Conservation (phyloP, 305 asterid species). For the Plantago lanceolata region DNA sequence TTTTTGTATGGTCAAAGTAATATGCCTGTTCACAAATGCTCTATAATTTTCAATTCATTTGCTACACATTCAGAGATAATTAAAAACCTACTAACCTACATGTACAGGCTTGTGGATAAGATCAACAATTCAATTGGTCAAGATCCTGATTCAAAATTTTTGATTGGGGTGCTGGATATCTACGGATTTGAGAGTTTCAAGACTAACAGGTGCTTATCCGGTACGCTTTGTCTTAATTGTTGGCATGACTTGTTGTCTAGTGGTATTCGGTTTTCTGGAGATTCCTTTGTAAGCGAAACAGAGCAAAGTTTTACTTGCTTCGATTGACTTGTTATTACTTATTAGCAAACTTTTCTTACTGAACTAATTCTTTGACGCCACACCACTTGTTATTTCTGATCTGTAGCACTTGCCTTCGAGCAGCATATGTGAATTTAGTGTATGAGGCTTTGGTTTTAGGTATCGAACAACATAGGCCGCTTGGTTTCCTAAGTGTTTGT, state of each 20-base stretch:
- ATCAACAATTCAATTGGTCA: slow-evolving; percentile 88
- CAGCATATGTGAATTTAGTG: not conserved
- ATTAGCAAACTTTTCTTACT: not conserved
- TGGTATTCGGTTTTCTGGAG: slow-evolving; percentile 15
- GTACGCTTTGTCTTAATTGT: slow-evolving; percentile 55
- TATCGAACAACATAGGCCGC: slow-evolving; percentile 8
- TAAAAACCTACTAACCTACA: slow-evolving; percentile 14
- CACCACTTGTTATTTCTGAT: not conserved
- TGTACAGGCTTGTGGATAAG: slow-evolving; percentile 90
- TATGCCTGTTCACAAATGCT: slow-evolving; percentile 7
- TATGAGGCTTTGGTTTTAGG: slow-evolving; percentile 13
- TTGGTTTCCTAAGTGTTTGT: slow-evolving; percentile 19
- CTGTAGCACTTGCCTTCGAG: not conserved
- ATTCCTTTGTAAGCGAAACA: slow-evolving; percentile 21
- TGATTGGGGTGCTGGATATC: slow-evolving; percentile 94
- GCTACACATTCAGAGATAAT: slow-evolving; percentile 1
- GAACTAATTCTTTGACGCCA: not conserved
- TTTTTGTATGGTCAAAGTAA: slow-evolving; percentile 19
- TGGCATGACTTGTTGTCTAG: slow-evolving; percentile 27
- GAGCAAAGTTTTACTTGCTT: slow-evolving; percentile 10
- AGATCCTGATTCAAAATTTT: slow-evolving; percentile 73
- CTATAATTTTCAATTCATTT: not conserved
- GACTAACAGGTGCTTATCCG: slow-evolving; percentile 98
- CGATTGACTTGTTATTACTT: no score
- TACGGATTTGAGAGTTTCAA: slow-evolving; percentile 99